A percentile compares a stretch with the other conserved stretches of the same genome.
Conservation (phyloP, 225 moss, liverwort and hornwort genomes). For the Bryoerythrophyllum caledonicum region DNA sequence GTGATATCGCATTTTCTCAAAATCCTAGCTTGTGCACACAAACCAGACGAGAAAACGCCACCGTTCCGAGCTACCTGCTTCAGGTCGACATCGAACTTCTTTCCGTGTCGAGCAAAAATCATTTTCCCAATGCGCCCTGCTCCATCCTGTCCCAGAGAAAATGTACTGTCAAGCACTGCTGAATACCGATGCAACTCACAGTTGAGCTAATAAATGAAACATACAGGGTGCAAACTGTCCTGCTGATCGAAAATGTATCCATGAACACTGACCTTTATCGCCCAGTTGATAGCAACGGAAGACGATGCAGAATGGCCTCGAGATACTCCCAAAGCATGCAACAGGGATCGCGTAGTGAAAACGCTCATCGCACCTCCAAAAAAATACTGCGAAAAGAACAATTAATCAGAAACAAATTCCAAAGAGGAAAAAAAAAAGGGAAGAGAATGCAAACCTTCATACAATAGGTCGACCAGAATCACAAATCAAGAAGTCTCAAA, state of each 20-base stretch:
- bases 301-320: conserved; percentile 79
- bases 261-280: conserved; percentile 69
- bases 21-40: neutral
- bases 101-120: conserved; percentile 98
- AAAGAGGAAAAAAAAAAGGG: neutral
- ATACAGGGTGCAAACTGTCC: conserved; percentile 1
- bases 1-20: neutral
- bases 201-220: neutral
- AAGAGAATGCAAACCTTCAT: neutral
- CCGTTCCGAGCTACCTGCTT: conserved; percentile 66
- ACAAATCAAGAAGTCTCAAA: no score
- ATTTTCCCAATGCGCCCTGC: conserved; percentile 97
- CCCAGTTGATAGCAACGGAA: conserved; percentile 98
- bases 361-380: conserved; percentile 99
- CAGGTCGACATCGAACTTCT: conserved; percentile 95
- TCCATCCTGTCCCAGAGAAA: conserved; percentile 69
- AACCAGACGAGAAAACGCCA: neutral
- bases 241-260: neutral
- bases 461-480: neutral
- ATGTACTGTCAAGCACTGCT: conserved; percentile 6
- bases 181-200: neutral
- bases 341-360: conserved; percentile 87
- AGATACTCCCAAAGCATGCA: conserved; percentile 89
- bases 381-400: conserved; percentile 64
- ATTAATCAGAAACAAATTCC: neutral